These are phyloP conservation scores for Sherardia arvensis DNA, from an alignment of 257 asterid species.

Conservation along the genomic window DNA sequence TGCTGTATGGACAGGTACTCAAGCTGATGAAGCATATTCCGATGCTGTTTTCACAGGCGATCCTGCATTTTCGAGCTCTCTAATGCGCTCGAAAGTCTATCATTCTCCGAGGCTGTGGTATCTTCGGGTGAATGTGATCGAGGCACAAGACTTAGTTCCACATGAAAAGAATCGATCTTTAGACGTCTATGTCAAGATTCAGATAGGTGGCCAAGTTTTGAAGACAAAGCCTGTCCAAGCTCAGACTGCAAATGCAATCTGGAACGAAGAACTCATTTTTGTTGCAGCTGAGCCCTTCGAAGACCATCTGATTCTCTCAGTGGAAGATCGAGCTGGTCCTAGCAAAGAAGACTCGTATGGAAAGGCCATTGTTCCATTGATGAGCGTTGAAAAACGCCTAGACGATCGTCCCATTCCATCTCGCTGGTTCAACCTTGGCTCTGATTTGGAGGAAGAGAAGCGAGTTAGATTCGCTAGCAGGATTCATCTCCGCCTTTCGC, in stretches of 20 bases:
- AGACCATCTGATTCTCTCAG: slow-evolving; percentile 55
- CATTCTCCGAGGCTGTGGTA: slow-evolving; percentile 87
- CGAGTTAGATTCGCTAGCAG: slow-evolving; percentile 62
- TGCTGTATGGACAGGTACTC: slow-evolving; percentile 94
- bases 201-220: slow-evolving; percentile 62
- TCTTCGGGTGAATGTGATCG: slow-evolving; percentile 68
- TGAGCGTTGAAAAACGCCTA: slow-evolving; percentile 51
- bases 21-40: slow-evolving; percentile 93
- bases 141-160: slow-evolving; percentile 68
- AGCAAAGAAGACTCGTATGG: slow-evolving; percentile 68
- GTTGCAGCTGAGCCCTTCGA: slow-evolving; percentile 95
- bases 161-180: slow-evolving; percentile 49
- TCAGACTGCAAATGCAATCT: slow-evolving; percentile 39
- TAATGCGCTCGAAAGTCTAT: slow-evolving; percentile 77
- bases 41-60: slow-evolving; percentile 49
- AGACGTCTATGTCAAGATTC: slow-evolving; percentile 55
- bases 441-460: slow-evolving; percentile 52
- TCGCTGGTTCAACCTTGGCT: slow-evolving; percentile 51
- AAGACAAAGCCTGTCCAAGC: slow-evolving; percentile 56
- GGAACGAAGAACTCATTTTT: slow-evolving; percentile 90
- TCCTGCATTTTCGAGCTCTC: slow-evolving; percentile 38
- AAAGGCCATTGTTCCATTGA: slow-evolving; percentile 46
- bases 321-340: slow-evolving; percentile 67
- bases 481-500: slow-evolving; percentile 66
- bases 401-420: slow-evolving; percentile 60